These are phyloP conservation scores for Mortierella sp. DNA, from an alignment of 371 early-diverging fungal genomes.

Conservation along the genomic window DNA sequence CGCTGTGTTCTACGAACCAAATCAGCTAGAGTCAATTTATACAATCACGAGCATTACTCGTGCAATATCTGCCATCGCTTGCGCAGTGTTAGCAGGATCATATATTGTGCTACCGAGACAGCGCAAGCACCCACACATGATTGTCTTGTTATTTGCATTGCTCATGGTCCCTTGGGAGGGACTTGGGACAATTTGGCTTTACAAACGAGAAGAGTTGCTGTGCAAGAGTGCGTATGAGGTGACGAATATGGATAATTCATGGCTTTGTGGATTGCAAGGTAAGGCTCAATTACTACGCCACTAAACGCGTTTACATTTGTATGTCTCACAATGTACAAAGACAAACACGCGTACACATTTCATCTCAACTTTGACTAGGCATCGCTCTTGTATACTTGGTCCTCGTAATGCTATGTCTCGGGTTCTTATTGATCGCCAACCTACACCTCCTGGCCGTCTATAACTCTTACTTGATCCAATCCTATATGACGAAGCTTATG, in stretches of 20 bases:
- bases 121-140: slow-evolving; percentile 45
- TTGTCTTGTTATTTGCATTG: slow-evolving; percentile 26
- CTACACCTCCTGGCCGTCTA: slow-evolving; percentile 40
- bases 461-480: slow-evolving; percentile 30
- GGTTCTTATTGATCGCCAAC: slow-evolving; percentile 37
- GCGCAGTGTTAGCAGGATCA: slow-evolving; percentile 9
- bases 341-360: neutral
- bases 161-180: slow-evolving; percentile 42
- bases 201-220: slow-evolving; percentile 26
- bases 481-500: slow-evolving; percentile 28
- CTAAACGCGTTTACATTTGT: neutral
- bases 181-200: slow-evolving; percentile 35
- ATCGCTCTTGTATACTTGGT: slow-evolving; percentile 35
- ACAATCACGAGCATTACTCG: slow-evolving; percentile 34
- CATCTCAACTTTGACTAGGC: slow-evolving; percentile 6
- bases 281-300: neutral
- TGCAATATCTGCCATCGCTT: slow-evolving; percentile 15
- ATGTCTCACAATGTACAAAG: neutral
- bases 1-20: slow-evolving; percentile 37
- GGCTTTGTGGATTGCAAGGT: slow-evolving; percentile 57
- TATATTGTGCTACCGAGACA: slow-evolving; percentile 41
- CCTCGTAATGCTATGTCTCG: slow-evolving; percentile 32
- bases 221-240: slow-evolving; percentile 37
- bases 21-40: slow-evolving; percentile 29
- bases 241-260: slow-evolving; percentile 45